Evolutionary conservation across 495 filamentous ascomycete genomes (phyloP), one percentile per base, ranked within the genome.

Genomic region (Pseudevernia furfuracea): DNA sequence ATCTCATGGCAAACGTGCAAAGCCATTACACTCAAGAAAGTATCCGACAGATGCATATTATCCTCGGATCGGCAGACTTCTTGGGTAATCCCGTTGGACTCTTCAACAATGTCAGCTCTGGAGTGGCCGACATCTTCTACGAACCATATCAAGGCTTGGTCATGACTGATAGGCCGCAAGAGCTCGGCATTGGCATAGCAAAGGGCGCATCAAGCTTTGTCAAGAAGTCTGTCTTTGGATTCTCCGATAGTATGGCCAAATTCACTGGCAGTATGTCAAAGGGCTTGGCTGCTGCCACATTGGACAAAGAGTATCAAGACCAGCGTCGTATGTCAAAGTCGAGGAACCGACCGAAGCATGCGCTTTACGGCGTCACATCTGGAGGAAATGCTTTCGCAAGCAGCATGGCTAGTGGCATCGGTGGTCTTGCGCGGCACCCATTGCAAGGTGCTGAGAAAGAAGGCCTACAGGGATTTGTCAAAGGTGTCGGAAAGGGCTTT

Each of bases 241-340:
- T 98, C 71, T 92, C 87, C 11, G 94, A 98, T 73, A 95, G 90
- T 69, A 89, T 98, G 76, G 92, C 92, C 56, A 98, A 97, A 74
- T 85, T 96, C 71, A 97, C 94, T 3, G 94, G 94, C 59, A 93
- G 89, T 76, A 92, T 98, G 76, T 93, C 92, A 69, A 98, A 98
- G 76, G 94, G 87, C 69, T 86, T 98, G 57, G 89, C 95, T 17
- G 92, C 91, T 39, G 95, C 95, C 0, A 97, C 92, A 25, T 82
- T 98, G 67, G 94, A 98, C 78, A 97, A 98, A 74, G 93, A 98
- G 72, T 98, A 96, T 77, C 94, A 98, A 74, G 91, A 97, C 74
- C 85, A 92, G 68, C 87, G 94, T 57, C 89, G 94, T 52, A 97
- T 97, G 81, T 91, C 92, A 3, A 87, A 91, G 59, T 89, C 92